phyloP scores from a whole-genome alignment of 257 asterid species.

The Jacaranda copaia region DNA sequence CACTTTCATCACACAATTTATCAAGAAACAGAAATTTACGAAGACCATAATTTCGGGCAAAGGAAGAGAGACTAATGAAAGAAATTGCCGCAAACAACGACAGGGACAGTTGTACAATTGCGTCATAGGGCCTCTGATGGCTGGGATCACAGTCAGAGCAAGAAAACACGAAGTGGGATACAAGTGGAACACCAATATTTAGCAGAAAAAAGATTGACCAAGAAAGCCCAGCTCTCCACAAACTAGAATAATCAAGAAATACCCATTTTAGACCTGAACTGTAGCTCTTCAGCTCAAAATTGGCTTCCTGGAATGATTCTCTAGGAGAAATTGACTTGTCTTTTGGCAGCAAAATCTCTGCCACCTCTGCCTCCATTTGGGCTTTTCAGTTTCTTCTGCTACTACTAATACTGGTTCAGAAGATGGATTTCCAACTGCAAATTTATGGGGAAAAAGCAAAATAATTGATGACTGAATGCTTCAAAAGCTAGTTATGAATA shows the following conservation, averaged over 20 bases:
- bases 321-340: conserved; percentile 32
- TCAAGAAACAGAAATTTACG: conserved; percentile 80
- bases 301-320: conserved; percentile 41
- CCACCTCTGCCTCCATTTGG: conserved; percentile 56
- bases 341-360: conserved; percentile 35
- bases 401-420: neutral
- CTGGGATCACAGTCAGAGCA: conserved; percentile 67
- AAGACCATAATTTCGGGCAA: conserved; percentile 73
- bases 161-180: conserved; percentile 70
- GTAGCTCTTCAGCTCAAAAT: conserved; percentile 53
- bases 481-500: neutral
- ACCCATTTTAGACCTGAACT: conserved; percentile 76
- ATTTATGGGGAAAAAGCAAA: neutral
- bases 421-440: neutral
- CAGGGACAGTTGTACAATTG: conserved; percentile 70
- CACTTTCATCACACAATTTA: conserved; percentile 70
- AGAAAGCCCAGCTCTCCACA: conserved; percentile 77
- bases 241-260: conserved; percentile 71
- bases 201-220: conserved; percentile 86
- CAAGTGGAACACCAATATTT: conserved; percentile 70
- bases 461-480: neutral
- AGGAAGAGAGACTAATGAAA: conserved; percentile 68
- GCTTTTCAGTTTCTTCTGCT: neutral
- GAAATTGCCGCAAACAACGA: conserved; percentile 72
- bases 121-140: conserved; percentile 73